These are phyloP conservation scores for Monilinia fructicola DNA, from an alignment of 2,329 filamentous ascomycete genomes.

Conservation along the genomic window DNA sequence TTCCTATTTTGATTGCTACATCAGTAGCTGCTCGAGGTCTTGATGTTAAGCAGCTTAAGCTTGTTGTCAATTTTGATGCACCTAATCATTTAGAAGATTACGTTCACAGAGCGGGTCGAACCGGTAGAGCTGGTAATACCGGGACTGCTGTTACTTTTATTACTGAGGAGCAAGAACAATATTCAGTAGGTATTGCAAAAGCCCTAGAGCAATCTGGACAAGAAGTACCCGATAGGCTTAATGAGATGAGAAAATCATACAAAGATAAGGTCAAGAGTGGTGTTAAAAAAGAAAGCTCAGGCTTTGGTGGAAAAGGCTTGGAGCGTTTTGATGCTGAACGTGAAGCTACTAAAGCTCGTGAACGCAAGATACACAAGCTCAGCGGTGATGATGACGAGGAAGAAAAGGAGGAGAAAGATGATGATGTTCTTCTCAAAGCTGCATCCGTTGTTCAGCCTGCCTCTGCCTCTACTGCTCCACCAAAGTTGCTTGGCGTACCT, in stretches of 20 bases:
- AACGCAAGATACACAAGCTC: slow-evolving; percentile 86
- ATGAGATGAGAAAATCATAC: slow-evolving; percentile 69
- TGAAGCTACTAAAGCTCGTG: slow-evolving; percentile 79
- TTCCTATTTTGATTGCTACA: slow-evolving; percentile 89
- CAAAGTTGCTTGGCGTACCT: slow-evolving; percentile 47
- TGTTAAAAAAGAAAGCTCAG: slow-evolving; percentile 83
- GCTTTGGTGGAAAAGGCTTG: slow-evolving; percentile 92
- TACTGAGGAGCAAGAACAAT: slow-evolving; percentile 87
- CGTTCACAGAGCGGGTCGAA: slow-evolving; percentile 90
- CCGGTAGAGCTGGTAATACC: slow-evolving; percentile 89
- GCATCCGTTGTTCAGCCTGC: slow-evolving; percentile 64
- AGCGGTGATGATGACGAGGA: slow-evolving; percentile 81
- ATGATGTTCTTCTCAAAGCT: slow-evolving; percentile 69
- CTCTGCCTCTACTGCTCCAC: slow-evolving; percentile 42
- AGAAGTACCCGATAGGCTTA: slow-evolving; percentile 68
- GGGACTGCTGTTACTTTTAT: slow-evolving; percentile 95
- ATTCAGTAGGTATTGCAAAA: slow-evolving; percentile 84
- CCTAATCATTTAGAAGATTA: slow-evolving; percentile 96
- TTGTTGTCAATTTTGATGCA: slow-evolving; percentile 93
- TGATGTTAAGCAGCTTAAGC: slow-evolving; percentile 92
- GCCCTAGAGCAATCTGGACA: slow-evolving; percentile 83
- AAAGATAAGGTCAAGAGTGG: slow-evolving; percentile 89
- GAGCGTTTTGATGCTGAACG: slow-evolving; percentile 89
- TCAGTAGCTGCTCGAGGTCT: slow-evolving; percentile 93
- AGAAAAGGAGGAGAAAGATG: slow-evolving; percentile 68